Conservation (phyloP, 2,329 filamentous ascomycete species). For the Neofusicoccum parvum region DNA sequence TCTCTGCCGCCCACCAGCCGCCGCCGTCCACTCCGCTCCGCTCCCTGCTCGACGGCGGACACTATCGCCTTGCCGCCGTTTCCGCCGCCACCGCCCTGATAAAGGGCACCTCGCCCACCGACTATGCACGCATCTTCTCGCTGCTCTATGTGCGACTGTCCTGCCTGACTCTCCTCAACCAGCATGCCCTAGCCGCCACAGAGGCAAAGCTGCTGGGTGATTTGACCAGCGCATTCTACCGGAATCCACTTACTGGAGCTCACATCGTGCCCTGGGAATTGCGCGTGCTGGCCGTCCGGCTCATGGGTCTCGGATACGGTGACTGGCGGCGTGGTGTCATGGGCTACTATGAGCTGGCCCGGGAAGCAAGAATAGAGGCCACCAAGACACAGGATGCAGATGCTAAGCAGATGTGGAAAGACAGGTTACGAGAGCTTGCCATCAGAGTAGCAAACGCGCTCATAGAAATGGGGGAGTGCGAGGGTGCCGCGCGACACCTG, state of each 20-base stretch:
- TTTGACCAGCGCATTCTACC: conserved; percentile 56
- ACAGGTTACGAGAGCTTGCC: conserved; percentile 73
- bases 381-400: conserved; percentile 51
- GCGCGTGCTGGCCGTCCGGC: conserved; percentile 76
- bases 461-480: conserved; percentile 84
- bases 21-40: conserved; percentile 61
- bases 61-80: conserved; percentile 79
- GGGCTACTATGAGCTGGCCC: conserved; percentile 84
- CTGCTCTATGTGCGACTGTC: conserved; percentile 80
- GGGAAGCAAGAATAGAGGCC: conserved; percentile 70
- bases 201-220: conserved; percentile 67
- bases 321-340: conserved; percentile 84
- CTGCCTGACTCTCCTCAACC: conserved; percentile 78
- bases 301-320: conserved; percentile 83
- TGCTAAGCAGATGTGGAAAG: conserved; percentile 68
- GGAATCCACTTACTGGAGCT: conserved; percentile 49
- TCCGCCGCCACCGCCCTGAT: conserved; percentile 64
- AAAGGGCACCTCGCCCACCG: conserved; percentile 52
- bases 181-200: conserved; percentile 57
- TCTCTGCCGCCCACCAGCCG: conserved; percentile 67
- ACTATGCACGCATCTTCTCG: conserved; percentile 69
- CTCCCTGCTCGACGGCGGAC: conserved; percentile 68
- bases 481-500: conserved; percentile 76
- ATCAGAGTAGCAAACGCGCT: conserved; percentile 65
- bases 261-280: conserved; percentile 83